Evolutionary conservation across 2,329 filamentous ascomycete genomes (phyloP).

Genomic region (Diaporthe nobilis): DNA sequence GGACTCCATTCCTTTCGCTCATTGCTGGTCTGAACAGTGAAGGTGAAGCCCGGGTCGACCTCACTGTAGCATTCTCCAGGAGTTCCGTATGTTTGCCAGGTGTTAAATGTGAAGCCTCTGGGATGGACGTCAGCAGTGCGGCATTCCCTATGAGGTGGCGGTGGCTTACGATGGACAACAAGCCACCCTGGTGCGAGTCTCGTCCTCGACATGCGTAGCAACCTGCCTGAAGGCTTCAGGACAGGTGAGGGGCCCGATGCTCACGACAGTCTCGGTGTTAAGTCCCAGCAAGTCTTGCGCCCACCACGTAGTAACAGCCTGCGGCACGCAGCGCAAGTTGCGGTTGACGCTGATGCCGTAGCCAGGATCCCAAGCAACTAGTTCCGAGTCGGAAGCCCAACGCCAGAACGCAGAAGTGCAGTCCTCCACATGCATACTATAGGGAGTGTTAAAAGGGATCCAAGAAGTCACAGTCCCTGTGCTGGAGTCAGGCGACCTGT

Average conservation of each 20-base stretch:
- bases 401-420: conserved; percentile 9
- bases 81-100: background rate
- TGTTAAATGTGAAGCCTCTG: background rate
- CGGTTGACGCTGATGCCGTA: conserved; percentile 7
- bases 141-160: background rate
- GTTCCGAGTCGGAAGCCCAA: background rate
- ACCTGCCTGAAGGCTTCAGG: background rate
- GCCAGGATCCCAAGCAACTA: conserved; percentile 3
- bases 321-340: conserved; percentile 15
- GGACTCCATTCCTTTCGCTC: conserved; percentile 2
- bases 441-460: background rate
- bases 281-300: background rate
- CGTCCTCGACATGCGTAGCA: conserved; percentile 17
- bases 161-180: conserved; percentile 23
- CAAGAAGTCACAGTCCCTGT: conserved; percentile 12
- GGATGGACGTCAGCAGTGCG: background rate
- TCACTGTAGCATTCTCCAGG: background rate
- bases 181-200: background rate
- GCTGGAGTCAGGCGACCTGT: conserved; percentile 13
- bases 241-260: conserved; percentile 11
- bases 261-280: conserved; percentile 14
- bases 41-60: background rate
- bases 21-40: conserved; percentile 6
- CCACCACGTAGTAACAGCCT: conserved; percentile 21
- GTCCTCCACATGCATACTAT: background rate